phyloP scores from a whole-genome alignment of 768 basidiomycete species.

The Hericium rajendrae region DNA sequence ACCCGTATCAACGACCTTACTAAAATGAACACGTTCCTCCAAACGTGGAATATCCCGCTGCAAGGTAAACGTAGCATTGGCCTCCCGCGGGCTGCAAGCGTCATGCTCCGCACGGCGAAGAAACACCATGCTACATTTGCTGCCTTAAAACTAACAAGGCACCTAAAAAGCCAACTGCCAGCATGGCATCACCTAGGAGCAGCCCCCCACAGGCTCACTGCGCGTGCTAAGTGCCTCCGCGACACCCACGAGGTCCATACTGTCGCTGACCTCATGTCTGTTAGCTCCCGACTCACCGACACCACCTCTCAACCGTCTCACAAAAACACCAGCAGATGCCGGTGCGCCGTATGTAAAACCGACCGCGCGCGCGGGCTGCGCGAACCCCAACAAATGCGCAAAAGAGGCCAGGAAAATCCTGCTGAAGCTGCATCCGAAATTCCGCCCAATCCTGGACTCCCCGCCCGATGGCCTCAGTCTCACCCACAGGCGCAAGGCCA shows the following conservation, averaged over 20 bases:
- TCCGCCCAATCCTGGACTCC: not conserved
- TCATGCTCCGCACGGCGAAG: slow-evolving; percentile 1
- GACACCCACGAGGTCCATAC: not conserved
- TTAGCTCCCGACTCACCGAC: no score
- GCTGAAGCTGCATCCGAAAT: not conserved
- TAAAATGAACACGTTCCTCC: slow-evolving; percentile 3
- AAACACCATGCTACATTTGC: not conserved
- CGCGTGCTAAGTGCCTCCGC: no score
- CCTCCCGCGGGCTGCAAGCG: not conserved
- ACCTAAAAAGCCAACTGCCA: slow-evolving; percentile 1
- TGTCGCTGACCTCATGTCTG: not conserved
- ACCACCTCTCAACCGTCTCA: no score
- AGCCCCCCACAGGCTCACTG: not conserved
- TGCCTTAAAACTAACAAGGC: not conserved
- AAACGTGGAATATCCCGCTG: slow-evolving; percentile 1
- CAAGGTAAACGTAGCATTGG: not conserved
- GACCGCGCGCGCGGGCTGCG: no score
- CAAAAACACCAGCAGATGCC: no score
- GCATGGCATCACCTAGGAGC: slow-evolving; percentile 11
- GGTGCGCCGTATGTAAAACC: no score
- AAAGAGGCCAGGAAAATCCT: not conserved
- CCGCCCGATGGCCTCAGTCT: not conserved
- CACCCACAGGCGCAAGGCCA: not conserved
- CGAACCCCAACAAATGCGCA: not conserved
- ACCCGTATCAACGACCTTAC: not conserved